phyloP scores from a whole-genome alignment of 495 filamentous ascomycete genomes.

The Jackrogersella multiformis region DNA sequence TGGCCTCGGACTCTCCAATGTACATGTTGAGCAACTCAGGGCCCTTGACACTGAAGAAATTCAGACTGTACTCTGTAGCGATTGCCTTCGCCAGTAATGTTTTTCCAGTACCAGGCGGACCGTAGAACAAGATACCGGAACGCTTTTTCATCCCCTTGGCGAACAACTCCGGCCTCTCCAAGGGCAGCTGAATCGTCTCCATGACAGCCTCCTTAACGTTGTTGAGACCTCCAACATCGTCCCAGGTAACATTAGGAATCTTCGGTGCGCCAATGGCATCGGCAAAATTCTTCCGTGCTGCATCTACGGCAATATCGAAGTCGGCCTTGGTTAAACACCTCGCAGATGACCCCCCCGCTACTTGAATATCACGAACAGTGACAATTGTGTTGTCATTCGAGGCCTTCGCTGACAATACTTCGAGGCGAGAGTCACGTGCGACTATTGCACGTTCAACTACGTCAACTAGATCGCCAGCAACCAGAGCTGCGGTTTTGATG shows the following conservation, averaged over 20 bases:
- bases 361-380: conserved; percentile 79
- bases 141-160: conserved; percentile 99
- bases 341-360: conserved; percentile 86
- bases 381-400: conserved; percentile 57
- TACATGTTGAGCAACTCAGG: conserved; percentile 99
- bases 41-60: conserved; percentile 99
- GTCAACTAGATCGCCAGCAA: conserved; percentile 92
- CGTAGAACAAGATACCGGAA: conserved; percentile 97
- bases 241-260: conserved; percentile 96
- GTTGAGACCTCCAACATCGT: conserved; percentile 91
- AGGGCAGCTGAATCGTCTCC: conserved; percentile 94
- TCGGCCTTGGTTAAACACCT: conserved; percentile 84
- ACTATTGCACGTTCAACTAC: conserved; percentile 89
- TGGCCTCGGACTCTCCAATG: conserved; percentile 98
- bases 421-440: conserved; percentile 76
- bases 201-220: conserved; percentile 96
- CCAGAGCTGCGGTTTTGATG: conserved; percentile 93
- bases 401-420: conserved; percentile 64
- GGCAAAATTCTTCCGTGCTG: conserved; percentile 95
- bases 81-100: conserved; percentile 97
- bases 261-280: conserved; percentile 97
- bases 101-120: conserved; percentile 96
- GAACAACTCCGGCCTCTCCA: conserved; percentile 93
- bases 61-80: conserved; percentile 96
- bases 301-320: conserved; percentile 90